These are phyloP conservation scores for Exophiala bonariae DNA, from an alignment of 2,329 filamentous ascomycete genomes.

Conservation along the genomic window DNA sequence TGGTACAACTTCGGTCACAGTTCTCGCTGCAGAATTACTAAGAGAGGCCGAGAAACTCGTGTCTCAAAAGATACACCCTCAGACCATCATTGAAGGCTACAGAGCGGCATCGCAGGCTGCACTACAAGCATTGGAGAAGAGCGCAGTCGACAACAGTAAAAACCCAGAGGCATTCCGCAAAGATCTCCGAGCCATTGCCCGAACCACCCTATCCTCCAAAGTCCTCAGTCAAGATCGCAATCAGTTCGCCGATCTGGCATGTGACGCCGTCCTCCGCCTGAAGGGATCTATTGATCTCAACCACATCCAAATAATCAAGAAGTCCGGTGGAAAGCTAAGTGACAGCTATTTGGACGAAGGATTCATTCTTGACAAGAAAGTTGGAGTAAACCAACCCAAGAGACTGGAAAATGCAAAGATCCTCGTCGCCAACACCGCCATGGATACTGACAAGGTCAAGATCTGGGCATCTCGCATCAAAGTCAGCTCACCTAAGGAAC, in stretches of 20 bases:
- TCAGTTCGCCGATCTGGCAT: constrained; percentile 86
- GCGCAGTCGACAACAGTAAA: constrained; percentile 86
- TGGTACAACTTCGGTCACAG: constrained; percentile 95
- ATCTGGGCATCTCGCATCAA: constrained; percentile 97
- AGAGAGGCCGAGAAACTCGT: constrained; percentile 96
- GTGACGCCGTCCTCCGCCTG: constrained; percentile 86
- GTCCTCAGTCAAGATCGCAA: constrained; percentile 91
- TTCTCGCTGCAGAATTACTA: constrained; percentile 90
- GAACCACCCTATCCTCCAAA: constrained; percentile 96
- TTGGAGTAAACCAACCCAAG: constrained; percentile 98
- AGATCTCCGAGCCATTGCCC: constrained; percentile 85
- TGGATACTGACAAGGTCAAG: constrained; percentile 99
- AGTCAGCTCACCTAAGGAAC: constrained; percentile 91
- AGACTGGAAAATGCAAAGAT: constrained; percentile 97
- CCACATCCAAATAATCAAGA: constrained; percentile 99
- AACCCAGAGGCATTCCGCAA: constrained; percentile 81
- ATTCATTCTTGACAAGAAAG: constrained; percentile 98
- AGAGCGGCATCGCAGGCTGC: constrained; percentile 93
- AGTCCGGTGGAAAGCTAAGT: constrained; percentile 93
- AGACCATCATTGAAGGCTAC: constrained; percentile 99
- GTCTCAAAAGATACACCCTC: constrained; percentile 97
- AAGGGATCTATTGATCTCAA: constrained; percentile 90
- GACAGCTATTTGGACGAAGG: constrained; percentile 98
- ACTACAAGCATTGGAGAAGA: constrained; percentile 77
- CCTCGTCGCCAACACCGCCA: constrained; percentile 93